Conservation (phyloP, 192 early-diverging fungal species). For the Neocallimastix lanati region DNA sequence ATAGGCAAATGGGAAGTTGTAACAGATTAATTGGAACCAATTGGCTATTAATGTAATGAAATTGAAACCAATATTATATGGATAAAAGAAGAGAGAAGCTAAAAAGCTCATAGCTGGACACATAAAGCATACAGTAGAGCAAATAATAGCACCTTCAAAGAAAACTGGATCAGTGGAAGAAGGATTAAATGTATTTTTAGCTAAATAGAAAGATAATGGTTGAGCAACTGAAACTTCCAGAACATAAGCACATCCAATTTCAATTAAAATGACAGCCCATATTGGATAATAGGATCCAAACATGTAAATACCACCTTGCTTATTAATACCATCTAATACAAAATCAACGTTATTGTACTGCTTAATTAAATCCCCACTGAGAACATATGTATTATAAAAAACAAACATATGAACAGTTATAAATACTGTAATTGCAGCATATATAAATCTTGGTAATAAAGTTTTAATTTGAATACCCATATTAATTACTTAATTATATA, state of each 20-base stretch:
- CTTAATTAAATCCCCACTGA: background rate
- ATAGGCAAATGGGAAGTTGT: background rate
- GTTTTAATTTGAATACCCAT: too few species aligned
- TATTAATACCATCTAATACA: background rate
- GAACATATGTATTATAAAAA: background rate
- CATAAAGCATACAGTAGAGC: background rate
- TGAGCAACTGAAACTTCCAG: background rate
- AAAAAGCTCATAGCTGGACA: background rate
- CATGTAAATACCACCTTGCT: background rate
- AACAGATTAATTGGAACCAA: background rate
- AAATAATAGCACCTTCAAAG: background rate
- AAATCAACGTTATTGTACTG: background rate
- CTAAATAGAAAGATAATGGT: background rate
- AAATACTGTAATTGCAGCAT: background rate
- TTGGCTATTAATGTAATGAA: background rate
- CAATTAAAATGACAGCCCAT: background rate
- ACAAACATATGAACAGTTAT: background rate
- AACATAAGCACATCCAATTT: background rate
- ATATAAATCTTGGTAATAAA: too few species aligned
- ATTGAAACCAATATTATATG: background rate
- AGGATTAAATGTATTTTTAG: background rate
- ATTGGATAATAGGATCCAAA: background rate
- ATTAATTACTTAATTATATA: too few species aligned
- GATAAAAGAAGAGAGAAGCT: background rate
- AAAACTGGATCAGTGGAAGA: background rate